Evolutionary conservation across 306 rosid species (phyloP).

Genomic region (Cajanus cajan): DNA sequence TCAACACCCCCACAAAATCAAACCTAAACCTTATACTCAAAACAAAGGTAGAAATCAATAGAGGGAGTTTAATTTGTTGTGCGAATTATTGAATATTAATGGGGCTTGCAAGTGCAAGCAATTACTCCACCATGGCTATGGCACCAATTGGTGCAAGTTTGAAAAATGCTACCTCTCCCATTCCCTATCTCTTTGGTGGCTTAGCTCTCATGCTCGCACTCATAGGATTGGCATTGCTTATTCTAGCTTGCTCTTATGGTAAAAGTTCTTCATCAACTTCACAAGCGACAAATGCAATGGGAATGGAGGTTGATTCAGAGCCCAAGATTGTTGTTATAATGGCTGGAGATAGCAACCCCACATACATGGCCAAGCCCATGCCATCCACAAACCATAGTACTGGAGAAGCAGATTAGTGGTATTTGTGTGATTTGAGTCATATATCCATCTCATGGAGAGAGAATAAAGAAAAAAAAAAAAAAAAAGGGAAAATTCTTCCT

Average conservation of each 20-base stretch:
- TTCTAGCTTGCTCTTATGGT: conserved; percentile 55
- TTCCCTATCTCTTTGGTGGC: conserved; percentile 63
- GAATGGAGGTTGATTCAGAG: conserved; percentile 24
- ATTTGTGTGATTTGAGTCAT: background rate
- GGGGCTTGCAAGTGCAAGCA: conserved; percentile 17
- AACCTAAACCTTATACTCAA: background rate
- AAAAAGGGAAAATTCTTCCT: background rate
- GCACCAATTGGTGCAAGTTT: conserved; percentile 29
- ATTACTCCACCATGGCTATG: conserved; percentile 14
- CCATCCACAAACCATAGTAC: conserved; percentile 21
- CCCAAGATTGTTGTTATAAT: conserved; percentile 76
- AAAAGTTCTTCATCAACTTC: background rate
- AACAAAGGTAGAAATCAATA: conserved; percentile 4
- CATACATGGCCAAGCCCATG: conserved; percentile 72
- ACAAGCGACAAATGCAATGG: conserved; percentile 12
- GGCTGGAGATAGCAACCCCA: conserved; percentile 81
- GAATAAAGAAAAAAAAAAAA: background rate
- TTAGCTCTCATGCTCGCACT: conserved; percentile 58
- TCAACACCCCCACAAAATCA: background rate
- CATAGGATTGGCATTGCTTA: conserved; percentile 46
- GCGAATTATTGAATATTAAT: conserved; percentile 8
- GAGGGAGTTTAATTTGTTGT: background rate
- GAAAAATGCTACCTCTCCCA: conserved; percentile 50
- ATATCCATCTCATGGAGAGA: background rate
- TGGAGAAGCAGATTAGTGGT: background rate